Base-by-base conservation (phyloP, 2,329 filamentous ascomycete genomes). In the Trichoderma asperellum region DNA sequence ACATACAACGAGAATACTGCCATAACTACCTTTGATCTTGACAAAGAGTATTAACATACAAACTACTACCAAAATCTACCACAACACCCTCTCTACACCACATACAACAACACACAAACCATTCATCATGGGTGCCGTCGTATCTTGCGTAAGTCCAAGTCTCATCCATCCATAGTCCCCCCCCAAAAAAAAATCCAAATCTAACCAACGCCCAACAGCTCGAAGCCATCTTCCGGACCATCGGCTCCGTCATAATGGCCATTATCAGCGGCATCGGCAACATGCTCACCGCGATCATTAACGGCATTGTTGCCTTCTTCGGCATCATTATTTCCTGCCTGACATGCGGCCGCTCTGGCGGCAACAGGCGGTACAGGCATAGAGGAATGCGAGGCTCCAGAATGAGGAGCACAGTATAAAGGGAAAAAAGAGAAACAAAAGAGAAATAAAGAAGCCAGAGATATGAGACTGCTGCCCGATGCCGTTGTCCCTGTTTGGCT, bases 71-170 rank as follows among this genome's bases (percentile, higher is more conserved):
- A 16, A 32, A 43, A n/a, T 7, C 37, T 3, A 55, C 34, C 34
- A 29, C 49, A 35, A 43, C 40, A n/a, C 32, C 2, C 16, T 56
- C n/a, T 6, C 5, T 29, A 47, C 32, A 27, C 21, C 47, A 59
- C 24, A 60, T 32, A 58, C 56, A 49, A 55, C 14, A 40, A 63
- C 24, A 21, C 21, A 24, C 18, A 60, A 35, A 49, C 72, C 70
- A 71, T 64, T 70, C 75, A 81, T 47, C 71, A 95, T 96, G 92
- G 92, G 92, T 83, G 92, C 91, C 81, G 89, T 96, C 77, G 85
- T 93, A 74, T 94, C 92, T 79, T 94, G 92, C 79, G 92, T 95
- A 92, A 77, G 91, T 87, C 63, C 21, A 92, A 77, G 91, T 87
- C 63, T 21, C 29, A 35, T 53, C 55, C 58, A 52, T 16, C 8